Evolutionary conservation across 1,284 basidiomycete species (phyloP).

Genomic region (Grifola frondosa): DNA sequence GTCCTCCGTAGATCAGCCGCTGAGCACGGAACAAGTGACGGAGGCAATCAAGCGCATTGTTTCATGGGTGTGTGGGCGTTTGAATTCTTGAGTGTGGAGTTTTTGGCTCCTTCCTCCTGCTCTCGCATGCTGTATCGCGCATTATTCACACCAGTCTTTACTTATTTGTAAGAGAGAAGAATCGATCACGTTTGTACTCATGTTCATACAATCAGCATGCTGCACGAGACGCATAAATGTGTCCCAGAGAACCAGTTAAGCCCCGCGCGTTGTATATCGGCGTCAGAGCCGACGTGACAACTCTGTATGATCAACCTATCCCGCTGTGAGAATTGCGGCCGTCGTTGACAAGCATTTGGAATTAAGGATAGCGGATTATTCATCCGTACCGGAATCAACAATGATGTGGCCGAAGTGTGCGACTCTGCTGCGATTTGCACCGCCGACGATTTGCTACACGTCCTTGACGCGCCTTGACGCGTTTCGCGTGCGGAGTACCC

Average conservation of each 20-base stretch:
- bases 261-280: too few relatives aligned
- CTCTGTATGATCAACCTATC: too few relatives aligned
- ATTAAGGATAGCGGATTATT: slow-evolving; percentile 18
- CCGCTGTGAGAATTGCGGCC: too few relatives aligned
- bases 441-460: slow-evolving; percentile 14
- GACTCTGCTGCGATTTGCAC: slow-evolving; percentile 6
- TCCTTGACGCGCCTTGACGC: slow-evolving; percentile 3
- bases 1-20: slow-evolving; percentile 61
- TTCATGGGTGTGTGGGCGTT: slow-evolving; percentile 50
- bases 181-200: too few relatives aligned
- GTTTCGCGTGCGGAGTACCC: slow-evolving; percentile 1
- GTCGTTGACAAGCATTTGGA: slow-evolving; percentile 14
- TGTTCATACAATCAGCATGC: too few relatives aligned
- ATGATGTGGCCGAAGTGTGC: too few relatives aligned
- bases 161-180: too few relatives aligned
- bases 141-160: too few relatives aligned
- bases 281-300: too few relatives aligned
- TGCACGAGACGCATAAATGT: too few relatives aligned
- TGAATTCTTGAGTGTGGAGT: slow-evolving; percentile 12
- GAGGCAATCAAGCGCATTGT: slow-evolving; percentile 61
- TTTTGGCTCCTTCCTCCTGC: too few relatives aligned
- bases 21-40: slow-evolving; percentile 63
- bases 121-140: background rate
- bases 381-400: slow-evolving; percentile 8
- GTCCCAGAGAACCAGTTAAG: too few relatives aligned